Percentiles rank a stretch among this genome's conserved stretches.
Evolutionary conservation across 805 yeast species (phyloP).

Genomic region (Maudiozyma saulgeensis): DNA sequence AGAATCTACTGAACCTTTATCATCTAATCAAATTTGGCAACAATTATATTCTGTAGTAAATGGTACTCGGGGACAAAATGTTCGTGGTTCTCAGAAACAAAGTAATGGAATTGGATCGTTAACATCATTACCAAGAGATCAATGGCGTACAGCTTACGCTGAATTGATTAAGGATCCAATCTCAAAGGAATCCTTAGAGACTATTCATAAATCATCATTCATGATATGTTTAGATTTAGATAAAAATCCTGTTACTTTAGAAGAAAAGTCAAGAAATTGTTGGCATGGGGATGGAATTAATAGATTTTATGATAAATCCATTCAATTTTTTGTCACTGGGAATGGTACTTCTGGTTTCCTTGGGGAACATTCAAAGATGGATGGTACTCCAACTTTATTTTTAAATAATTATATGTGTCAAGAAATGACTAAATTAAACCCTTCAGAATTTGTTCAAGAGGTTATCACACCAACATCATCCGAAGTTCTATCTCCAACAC

Average conservation of each 20-base stretch:
- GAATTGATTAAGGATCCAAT: conserved; percentile 50
- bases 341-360: conserved; percentile 87
- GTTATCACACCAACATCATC: background rate
- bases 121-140: conserved; percentile 79
- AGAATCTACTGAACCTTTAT: conserved; percentile 28
- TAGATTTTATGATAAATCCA: conserved; percentile 86
- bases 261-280: conserved; percentile 70
- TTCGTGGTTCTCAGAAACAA: conserved; percentile 2
- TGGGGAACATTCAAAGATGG: conserved; percentile 97
- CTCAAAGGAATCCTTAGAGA: conserved; percentile 51
- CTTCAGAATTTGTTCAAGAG: conserved; percentile 14
- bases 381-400: conserved; percentile 90
- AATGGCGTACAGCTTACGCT: conserved; percentile 55
- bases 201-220: conserved; percentile 71
- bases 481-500: background rate
- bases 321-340: conserved; percentile 70
- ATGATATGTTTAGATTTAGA: conserved; percentile 67
- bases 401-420: conserved; percentile 67
- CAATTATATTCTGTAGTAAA: conserved; percentile 51
- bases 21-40: conserved; percentile 41
- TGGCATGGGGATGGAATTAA: conserved; percentile 97
- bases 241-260: conserved; percentile 58
- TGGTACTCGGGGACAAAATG: background rate
- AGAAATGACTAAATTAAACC: conserved; percentile 42
- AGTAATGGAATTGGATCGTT: conserved; percentile 60